These are phyloP conservation scores for Carex myosuroides DNA, from an alignment of 176 grass and related monocot genomes.

Conservation along the genomic window DNA sequence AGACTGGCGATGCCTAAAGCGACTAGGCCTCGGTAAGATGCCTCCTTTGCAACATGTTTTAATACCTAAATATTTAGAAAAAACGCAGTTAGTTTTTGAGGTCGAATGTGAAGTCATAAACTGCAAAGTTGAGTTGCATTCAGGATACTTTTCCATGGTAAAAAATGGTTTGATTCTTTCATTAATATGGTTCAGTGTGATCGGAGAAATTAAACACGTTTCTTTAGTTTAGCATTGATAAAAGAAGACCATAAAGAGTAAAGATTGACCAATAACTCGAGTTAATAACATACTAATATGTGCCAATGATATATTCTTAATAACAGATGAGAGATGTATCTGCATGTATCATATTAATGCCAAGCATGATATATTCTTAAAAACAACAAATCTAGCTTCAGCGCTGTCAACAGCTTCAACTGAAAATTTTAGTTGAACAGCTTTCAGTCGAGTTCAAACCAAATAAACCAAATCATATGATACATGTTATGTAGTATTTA, in stretches of 20 bases:
- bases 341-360: not conserved
- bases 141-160: not conserved
- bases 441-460: not conserved
- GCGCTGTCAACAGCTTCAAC: not conserved
- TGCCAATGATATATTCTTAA: not conserved
- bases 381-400: not conserved
- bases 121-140: not conserved
- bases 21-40: slow-evolving; percentile 50
- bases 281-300: not conserved
- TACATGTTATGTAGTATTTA: not conserved
- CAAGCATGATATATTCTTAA: not conserved
- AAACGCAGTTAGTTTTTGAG: not conserved
- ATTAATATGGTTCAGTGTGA: not conserved
- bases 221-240: not conserved
- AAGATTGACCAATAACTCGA: not conserved
- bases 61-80: slow-evolving; percentile 41
- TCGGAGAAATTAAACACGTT: not conserved
- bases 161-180: not conserved
- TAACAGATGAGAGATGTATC: not conserved
- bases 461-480: not conserved
- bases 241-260: slow-evolving; percentile 7
- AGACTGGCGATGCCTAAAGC: slow-evolving; percentile 64
- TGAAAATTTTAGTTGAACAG: not conserved
- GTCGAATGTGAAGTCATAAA: not conserved
- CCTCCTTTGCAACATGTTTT: slow-evolving; percentile 49